phyloP scores from a whole-genome alignment of 768 basidiomycete genomes.

The Xerocomellus chrysenteron region DNA sequence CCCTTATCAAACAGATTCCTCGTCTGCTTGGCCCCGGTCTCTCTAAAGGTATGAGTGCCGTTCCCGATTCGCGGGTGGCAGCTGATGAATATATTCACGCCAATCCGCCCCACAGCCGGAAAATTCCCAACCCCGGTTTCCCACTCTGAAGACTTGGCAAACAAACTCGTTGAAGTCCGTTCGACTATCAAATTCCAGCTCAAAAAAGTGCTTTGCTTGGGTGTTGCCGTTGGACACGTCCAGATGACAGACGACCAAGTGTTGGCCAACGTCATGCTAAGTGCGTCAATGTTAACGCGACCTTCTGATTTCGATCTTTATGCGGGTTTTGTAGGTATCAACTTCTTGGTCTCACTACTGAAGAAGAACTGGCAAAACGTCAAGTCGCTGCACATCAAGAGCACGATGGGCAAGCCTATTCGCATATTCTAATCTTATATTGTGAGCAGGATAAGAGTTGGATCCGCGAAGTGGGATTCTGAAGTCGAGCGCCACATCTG shows the following conservation, averaged over 20 bases:
- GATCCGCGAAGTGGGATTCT: conserved; percentile 15
- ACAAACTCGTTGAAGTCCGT: conserved; percentile 93
- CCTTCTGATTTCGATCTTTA: neutral
- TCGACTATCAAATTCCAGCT: conserved; percentile 99
- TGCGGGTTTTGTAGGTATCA: conserved; percentile 68
- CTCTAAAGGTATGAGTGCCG: conserved; percentile 76
- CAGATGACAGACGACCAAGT: conserved; percentile 98
- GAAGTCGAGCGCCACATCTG: conserved; percentile 24
- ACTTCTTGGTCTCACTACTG: conserved; percentile 98
- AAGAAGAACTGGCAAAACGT: conserved; percentile 99
- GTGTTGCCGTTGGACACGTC: conserved; percentile 97
- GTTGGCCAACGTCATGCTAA: conserved; percentile 95
- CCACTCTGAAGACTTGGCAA: conserved; percentile 83
- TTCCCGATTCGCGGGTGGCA: neutral
- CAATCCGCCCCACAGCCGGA: conserved; percentile 60
- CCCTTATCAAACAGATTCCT: conserved; percentile 99
- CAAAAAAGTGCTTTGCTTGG: conserved; percentile 98
- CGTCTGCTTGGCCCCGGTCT: conserved; percentile 99
- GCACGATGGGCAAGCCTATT: conserved; percentile 98
- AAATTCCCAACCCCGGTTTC: conserved; percentile 99
- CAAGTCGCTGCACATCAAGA: conserved; percentile 98
- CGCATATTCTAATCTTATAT: conserved; percentile 72
- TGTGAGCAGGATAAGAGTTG: conserved; percentile 1
- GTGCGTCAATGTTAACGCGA: conserved; percentile 43
- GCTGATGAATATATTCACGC: neutral